phyloP scores from a whole-genome alignment of 2,329 filamentous ascomycete genomes.

The Paramyrothecium sp. region DNA sequence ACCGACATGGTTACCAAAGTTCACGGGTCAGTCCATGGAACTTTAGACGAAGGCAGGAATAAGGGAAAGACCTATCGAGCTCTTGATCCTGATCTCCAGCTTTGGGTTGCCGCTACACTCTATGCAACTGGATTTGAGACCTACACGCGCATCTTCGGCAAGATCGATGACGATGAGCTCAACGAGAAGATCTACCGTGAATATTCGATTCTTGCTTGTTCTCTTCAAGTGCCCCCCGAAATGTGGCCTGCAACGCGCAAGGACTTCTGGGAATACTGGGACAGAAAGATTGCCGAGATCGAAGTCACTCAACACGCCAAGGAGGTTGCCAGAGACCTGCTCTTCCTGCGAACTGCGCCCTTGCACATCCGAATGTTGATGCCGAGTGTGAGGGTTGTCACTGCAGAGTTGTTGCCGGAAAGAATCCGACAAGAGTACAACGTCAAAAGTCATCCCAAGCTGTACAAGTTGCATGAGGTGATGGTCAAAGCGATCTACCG shows the following conservation, averaged over 20 bases:
- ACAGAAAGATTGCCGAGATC: slow-evolving; percentile 27
- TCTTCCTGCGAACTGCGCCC: slow-evolving; percentile 14
- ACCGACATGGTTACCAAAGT: slow-evolving; percentile 30
- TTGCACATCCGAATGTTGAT: slow-evolving; percentile 14
- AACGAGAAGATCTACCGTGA: slow-evolving; percentile 23
- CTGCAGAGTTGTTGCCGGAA: slow-evolving; percentile 17
- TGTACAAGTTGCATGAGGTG: slow-evolving; percentile 9
- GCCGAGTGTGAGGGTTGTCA: slow-evolving; percentile 16
- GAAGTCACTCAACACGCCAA: slow-evolving; percentile 24
- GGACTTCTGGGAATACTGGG: slow-evolving; percentile 34
- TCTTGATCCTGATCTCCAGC: slow-evolving; percentile 28
- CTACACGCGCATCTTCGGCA: slow-evolving; percentile 29
- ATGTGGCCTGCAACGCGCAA: slow-evolving; percentile 30
- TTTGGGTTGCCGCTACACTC: slow-evolving; percentile 34
- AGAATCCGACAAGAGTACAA: slow-evolving; percentile 17
- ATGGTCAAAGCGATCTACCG: slow-evolving; percentile 26
- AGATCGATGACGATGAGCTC: slow-evolving; percentile 17
- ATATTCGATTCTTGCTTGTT: slow-evolving; percentile 18
- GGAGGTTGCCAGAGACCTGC: slow-evolving; percentile 14
- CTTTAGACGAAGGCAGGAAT: slow-evolving; percentile 10
- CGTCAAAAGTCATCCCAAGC: slow-evolving; percentile 8
- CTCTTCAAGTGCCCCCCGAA: slow-evolving; percentile 22
- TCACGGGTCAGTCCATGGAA: slow-evolving; percentile 25
- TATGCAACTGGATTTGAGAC: slow-evolving; percentile 29
- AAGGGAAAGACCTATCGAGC: slow-evolving; percentile 23